Percentiles rank a stretch among this genome's conserved stretches.
Conservation (phyloP, 495 filamentous ascomycete genomes). For the Penicillium silybi region DNA sequence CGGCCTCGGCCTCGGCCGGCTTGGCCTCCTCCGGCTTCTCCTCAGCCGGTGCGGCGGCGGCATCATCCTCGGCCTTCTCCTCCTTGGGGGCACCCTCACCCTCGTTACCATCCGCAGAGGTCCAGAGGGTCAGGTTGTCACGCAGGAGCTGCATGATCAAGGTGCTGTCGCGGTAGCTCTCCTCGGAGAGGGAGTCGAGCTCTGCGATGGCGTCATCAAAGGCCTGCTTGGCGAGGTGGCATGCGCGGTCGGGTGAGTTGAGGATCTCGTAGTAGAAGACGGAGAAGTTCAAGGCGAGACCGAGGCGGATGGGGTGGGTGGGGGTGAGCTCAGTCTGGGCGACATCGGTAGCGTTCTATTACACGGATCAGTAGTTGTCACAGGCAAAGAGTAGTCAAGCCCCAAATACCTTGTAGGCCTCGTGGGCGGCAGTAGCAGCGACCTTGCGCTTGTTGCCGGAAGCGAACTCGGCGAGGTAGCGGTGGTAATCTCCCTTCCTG, state of each 20-base stretch:
- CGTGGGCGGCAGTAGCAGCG: constrained; percentile 92
- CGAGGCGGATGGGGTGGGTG: constrained; percentile 97
- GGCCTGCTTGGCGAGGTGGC: constrained; percentile 98
- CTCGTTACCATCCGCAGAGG: constrained; percentile 89
- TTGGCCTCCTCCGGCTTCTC: constrained; percentile 45
- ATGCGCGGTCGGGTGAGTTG: constrained; percentile 97
- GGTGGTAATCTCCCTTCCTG: constrained; percentile 99
- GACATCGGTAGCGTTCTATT: constrained; percentile 93
- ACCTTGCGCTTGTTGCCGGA: constrained; percentile 98
- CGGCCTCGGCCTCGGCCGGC: constrained; percentile 35
- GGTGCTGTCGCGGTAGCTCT: constrained; percentile 99
- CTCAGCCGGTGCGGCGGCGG: constrained; percentile 39
- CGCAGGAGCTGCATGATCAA: constrained; percentile 99
- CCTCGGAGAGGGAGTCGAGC: constrained; percentile 97
- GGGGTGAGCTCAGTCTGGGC: constrained; percentile 96
- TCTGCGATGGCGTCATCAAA: constrained; percentile 99
- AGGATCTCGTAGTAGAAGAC: constrained; percentile 99
- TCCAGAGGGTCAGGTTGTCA: constrained; percentile 99
- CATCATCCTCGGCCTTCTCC: constrained; percentile 59
- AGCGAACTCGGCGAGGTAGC: constrained; percentile 98
- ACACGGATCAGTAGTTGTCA: constrained; percentile 11
- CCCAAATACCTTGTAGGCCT: constrained; percentile 89
- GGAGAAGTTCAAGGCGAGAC: constrained; percentile 98
- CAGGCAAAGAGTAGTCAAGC: not conserved
- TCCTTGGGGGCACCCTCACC: constrained; percentile 65